Conservation (phyloP, 148 eudicot genomes). For the Linanthus parryae region DNA sequence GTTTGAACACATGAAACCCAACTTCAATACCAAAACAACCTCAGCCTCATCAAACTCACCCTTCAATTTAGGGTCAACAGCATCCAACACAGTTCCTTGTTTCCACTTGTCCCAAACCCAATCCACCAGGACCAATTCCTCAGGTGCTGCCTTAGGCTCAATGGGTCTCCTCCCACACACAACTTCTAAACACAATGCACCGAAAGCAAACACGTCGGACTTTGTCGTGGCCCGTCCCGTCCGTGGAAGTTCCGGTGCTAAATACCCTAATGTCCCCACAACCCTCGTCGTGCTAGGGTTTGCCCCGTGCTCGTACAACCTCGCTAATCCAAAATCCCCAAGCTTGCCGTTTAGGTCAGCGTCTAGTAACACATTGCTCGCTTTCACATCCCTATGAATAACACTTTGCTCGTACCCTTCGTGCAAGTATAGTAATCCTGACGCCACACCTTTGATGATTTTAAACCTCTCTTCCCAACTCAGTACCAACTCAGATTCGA, state of each 20-base stretch:
- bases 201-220: slow-evolving; percentile 51
- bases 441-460: slow-evolving; percentile 49
- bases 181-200: slow-evolving; percentile 34
- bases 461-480: slow-evolving; percentile 42
- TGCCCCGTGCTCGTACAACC: slow-evolving; percentile 47
- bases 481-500: slow-evolving; percentile 7
- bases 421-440: slow-evolving; percentile 41
- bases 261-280: slow-evolving; percentile 57
- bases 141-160: slow-evolving; percentile 19
- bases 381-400: slow-evolving; percentile 55
- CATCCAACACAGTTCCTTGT: slow-evolving; percentile 14
- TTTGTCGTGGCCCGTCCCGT: slow-evolving; percentile 45
- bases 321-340: slow-evolving; percentile 62
- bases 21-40: slow-evolving; percentile 28
- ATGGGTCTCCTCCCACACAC: slow-evolving; percentile 44
- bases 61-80: slow-evolving; percentile 25
- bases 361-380: slow-evolving; percentile 60
- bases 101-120: slow-evolving; percentile 22
- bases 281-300: slow-evolving; percentile 41
- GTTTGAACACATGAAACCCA: slow-evolving; percentile 36
- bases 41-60: slow-evolving; percentile 20
- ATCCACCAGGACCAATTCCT: slow-evolving; percentile 29
- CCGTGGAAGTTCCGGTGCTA: slow-evolving; percentile 43
- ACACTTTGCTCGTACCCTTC: slow-evolving; percentile 57
- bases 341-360: slow-evolving; percentile 45